phyloP scores from a whole-genome alignment of 768 basidiomycete species.

The Amyloporia xantha region DNA sequence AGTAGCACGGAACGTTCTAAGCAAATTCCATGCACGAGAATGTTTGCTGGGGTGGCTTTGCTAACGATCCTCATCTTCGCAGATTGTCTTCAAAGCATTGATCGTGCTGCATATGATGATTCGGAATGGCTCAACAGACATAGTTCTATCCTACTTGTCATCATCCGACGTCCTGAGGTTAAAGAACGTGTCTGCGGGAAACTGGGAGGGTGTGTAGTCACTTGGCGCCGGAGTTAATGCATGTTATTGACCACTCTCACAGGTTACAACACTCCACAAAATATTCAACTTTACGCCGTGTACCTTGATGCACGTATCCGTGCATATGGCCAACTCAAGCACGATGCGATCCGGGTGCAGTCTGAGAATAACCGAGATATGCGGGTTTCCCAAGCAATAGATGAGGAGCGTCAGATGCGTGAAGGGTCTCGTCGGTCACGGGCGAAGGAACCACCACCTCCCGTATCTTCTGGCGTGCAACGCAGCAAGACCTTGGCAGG shows the following conservation, averaged over 20 bases:
- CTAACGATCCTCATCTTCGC: too few species aligned
- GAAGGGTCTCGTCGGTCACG: constrained; percentile 23
- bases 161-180: constrained; percentile 76
- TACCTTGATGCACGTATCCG: constrained; percentile 88
- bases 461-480: constrained; percentile 23
- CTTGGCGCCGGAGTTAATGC: not conserved
- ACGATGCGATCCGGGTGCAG: constrained; percentile 91
- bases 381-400: constrained; percentile 56
- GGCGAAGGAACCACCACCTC: constrained; percentile 12
- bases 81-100: constrained; percentile 98
- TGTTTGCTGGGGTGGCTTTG: constrained; percentile 3
- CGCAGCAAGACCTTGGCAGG: constrained; percentile 77
- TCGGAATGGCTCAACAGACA: constrained; percentile 93
- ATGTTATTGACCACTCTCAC: not conserved
- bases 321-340: constrained; percentile 85
- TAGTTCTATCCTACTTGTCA: constrained; percentile 78
- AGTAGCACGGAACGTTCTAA: too few species aligned
- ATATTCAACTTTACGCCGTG: constrained; percentile 77
- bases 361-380: constrained; percentile 87
- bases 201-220: constrained; percentile 70
- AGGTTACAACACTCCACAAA: constrained; percentile 86
- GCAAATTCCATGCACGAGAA: too few species aligned
- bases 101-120: constrained; percentile 96
- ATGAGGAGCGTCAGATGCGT: constrained; percentile 52
- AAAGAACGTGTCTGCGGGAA: constrained; percentile 71